phyloP scores from a whole-genome alignment of 2,329 filamentous ascomycete genomes.

The Elsinoe australis region DNA sequence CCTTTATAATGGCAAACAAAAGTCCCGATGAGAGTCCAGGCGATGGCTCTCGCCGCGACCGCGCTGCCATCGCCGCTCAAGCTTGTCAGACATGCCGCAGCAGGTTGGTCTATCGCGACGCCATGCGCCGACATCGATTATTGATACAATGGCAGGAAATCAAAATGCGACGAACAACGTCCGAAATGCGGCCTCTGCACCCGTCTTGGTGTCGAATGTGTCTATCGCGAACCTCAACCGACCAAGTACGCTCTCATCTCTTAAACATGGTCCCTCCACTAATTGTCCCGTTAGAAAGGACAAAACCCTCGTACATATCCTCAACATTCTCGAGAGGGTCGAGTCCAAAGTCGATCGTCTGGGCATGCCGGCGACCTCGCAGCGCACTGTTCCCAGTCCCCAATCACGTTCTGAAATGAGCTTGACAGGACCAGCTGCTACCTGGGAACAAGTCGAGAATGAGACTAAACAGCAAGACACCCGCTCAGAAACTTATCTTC shows the following conservation, averaged over 20 bases:
- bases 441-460: conserved; percentile 2
- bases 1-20: conserved; percentile 3
- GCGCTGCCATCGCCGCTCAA: conserved; percentile 46
- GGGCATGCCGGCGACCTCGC: conserved; percentile 19
- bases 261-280: neutral
- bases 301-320: conserved; percentile 54
- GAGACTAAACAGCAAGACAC: conserved; percentile 2
- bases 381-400: neutral
- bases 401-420: neutral
- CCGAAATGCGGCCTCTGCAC: conserved; percentile 55
- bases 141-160: conserved; percentile 42
- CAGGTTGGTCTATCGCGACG: conserved; percentile 22
- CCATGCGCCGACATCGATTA: neutral
- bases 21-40: conserved; percentile 11
- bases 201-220: conserved; percentile 51
- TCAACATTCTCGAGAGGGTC: conserved; percentile 48
- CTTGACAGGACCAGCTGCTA: neutral
- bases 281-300: conserved; percentile 45
- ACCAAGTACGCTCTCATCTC: conserved; percentile 49
- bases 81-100: conserved; percentile 53
- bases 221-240: conserved; percentile 53
- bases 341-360: conserved; percentile 50
- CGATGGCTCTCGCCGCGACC: conserved; percentile 33
- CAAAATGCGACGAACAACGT: conserved; percentile 56
- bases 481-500: conserved; percentile 4